phyloP scores from a whole-genome alignment of 768 basidiomycete genomes.

The Cystofilobasidium capitatum region DNA sequence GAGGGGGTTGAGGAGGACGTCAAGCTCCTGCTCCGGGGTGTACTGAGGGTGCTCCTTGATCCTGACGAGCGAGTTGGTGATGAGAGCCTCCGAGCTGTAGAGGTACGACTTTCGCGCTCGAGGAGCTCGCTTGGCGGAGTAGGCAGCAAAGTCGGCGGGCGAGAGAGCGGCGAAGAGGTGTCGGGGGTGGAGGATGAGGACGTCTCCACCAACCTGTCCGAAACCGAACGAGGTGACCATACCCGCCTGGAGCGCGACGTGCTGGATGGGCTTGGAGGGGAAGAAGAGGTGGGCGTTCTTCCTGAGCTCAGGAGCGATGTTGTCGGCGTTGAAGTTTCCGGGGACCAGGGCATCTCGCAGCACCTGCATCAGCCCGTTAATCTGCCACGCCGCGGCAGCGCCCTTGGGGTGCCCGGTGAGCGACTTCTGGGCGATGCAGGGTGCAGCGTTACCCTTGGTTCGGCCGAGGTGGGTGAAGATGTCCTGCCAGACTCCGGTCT shows the following conservation, averaged over 20 bases:
- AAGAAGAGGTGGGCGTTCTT: constrained; percentile 86
- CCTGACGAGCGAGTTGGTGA: constrained; percentile 80
- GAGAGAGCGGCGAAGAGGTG: constrained; percentile 78
- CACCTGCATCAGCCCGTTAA: constrained; percentile 81
- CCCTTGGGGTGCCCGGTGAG: constrained; percentile 96
- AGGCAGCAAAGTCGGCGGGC: constrained; percentile 64
- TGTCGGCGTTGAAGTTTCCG: constrained; percentile 93
- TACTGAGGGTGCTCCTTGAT: constrained; percentile 92
- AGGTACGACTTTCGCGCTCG: constrained; percentile 45
- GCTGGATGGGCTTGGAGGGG: constrained; percentile 92
- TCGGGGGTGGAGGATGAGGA: constrained; percentile 78
- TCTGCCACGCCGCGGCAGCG: constrained; percentile 96
- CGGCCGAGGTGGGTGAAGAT: constrained; percentile 81
- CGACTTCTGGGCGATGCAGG: constrained; percentile 94
- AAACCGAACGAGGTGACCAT: constrained; percentile 41
- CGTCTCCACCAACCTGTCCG: constrained; percentile 59
- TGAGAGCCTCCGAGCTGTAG: constrained; percentile 83
- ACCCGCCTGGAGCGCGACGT: constrained; percentile 61
- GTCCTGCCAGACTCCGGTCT: constrained; percentile 92
- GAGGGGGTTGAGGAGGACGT: constrained; percentile 82
- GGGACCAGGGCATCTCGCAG: constrained; percentile 78
- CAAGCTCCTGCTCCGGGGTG: constrained; percentile 68
- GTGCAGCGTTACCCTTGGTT: constrained; percentile 90
- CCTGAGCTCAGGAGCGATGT: constrained; percentile 63
- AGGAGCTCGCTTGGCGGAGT: constrained; percentile 55